Conservation (phyloP, 2,329 filamentous ascomycete species). For the Aspergillus pseudonomiae region DNA sequence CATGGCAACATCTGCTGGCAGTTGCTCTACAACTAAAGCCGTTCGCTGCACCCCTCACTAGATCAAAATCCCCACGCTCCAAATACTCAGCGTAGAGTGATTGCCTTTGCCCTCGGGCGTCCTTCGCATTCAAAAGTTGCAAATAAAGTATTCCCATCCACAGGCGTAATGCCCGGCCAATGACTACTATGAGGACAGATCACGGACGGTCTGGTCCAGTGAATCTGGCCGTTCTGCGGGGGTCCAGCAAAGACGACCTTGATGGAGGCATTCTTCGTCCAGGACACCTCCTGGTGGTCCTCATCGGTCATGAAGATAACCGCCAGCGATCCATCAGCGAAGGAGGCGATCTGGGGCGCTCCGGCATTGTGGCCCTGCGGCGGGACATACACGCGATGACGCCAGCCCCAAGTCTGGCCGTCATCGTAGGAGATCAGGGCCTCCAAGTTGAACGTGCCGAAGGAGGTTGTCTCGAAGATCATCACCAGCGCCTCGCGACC, state of each 20-base stretch:
- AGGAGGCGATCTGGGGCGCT: conserved; percentile 49
- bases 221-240: conserved; percentile 35
- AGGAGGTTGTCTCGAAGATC: conserved; percentile 52
- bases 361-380: conserved; percentile 45
- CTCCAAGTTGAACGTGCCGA: conserved; percentile 48
- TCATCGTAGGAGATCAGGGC: conserved; percentile 51
- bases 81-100: conserved; percentile 16
- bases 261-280: conserved; percentile 45
- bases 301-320: conserved; percentile 55
- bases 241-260: conserved; percentile 45
- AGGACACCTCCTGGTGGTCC: conserved; percentile 37
- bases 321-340: conserved; percentile 44
- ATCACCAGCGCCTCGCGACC: conserved; percentile 45
- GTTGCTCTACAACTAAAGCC: not conserved
- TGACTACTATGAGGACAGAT: conserved; percentile 36
- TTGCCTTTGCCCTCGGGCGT: conserved; percentile 27
- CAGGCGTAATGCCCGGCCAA: conserved; percentile 44
- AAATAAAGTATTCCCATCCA: conserved; percentile 29
- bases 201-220: conserved; percentile 36
- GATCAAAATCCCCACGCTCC: too few species aligned
- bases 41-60: too few species aligned
- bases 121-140: conserved; percentile 34
- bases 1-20: not conserved
- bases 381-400: conserved; percentile 48
- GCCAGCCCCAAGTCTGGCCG: conserved; percentile 43